These are phyloP conservation scores for Penicillium desertorum DNA, from an alignment of 495 filamentous ascomycete genomes.

Conservation along the genomic window DNA sequence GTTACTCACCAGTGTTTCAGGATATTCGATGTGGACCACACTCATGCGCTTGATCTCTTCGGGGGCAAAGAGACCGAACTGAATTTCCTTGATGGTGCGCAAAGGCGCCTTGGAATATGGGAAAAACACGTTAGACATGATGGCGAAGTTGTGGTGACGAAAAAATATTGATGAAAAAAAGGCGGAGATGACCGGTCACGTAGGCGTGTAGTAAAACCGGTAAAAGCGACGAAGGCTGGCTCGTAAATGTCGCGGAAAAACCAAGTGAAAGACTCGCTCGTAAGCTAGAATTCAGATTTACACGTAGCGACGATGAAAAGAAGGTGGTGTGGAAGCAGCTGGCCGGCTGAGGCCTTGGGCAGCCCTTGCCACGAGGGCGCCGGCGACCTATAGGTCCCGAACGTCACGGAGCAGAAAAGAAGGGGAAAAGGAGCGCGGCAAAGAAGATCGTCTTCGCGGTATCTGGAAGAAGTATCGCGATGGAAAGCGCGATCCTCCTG, in stretches of 20 bases:
- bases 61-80: slow-evolving; percentile 93
- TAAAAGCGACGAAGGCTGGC: slow-evolving; percentile 17
- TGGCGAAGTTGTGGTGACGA: slow-evolving; percentile 40
- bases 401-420: slow-evolving; percentile 43
- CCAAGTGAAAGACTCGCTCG: slow-evolving; percentile 22
- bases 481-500: slow-evolving; percentile 45
- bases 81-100: slow-evolving; percentile 95
- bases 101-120: slow-evolving; percentile 90
- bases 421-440: slow-evolving; percentile 28
- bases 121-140: slow-evolving; percentile 92
- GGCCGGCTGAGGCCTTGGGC: slow-evolving; percentile 52
- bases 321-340: slow-evolving; percentile 41
- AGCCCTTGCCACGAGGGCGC: slow-evolving; percentile 57
- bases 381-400: slow-evolving; percentile 45
- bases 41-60: slow-evolving; percentile 99
- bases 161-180: slow-evolving; percentile 12
- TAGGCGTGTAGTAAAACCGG: slow-evolving; percentile 13
- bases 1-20: slow-evolving; percentile 83
- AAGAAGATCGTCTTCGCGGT: slow-evolving; percentile 24
- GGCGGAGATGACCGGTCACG: slow-evolving; percentile 14
- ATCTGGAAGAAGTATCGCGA: slow-evolving; percentile 44
- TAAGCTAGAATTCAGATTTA: slow-evolving; percentile 21
- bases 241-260: slow-evolving; percentile 20
- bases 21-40: slow-evolving; percentile 87
- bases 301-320: slow-evolving; percentile 38